Evolutionary conservation across 495 filamentous ascomycete genomes (phyloP).

Genomic region (Oidiodendron maius): DNA sequence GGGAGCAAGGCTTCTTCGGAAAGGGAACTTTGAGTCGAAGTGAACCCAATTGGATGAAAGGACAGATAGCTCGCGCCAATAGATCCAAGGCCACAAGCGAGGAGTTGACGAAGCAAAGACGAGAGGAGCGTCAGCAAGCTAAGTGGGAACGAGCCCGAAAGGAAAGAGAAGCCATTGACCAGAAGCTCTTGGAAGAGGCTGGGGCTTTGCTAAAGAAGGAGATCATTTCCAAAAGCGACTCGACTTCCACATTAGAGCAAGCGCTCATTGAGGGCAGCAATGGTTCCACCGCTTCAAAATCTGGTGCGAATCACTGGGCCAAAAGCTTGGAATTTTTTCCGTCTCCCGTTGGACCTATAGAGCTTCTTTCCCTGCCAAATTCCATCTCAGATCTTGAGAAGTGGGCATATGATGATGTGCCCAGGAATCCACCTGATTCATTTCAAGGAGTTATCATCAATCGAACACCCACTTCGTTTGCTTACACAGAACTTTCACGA

Average conservation of each 20-base stretch:
- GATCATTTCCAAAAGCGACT: not conserved
- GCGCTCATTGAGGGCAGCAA: not conserved
- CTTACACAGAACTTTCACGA: too few relatives aligned
- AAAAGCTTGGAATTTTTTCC: not conserved
- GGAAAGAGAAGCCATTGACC: constrained; percentile 73
- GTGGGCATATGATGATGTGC: not conserved
- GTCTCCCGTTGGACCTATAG: constrained; percentile 30
- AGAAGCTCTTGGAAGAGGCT: constrained; percentile 59
- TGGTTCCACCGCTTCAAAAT: not conserved
- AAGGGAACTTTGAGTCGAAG: constrained; percentile 89
- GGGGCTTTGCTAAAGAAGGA: constrained; percentile 21
- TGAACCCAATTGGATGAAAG: constrained; percentile 86
- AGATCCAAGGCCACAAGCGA: constrained; percentile 61
- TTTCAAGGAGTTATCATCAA: not conserved
- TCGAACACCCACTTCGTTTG: not conserved
- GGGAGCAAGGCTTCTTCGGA: constrained; percentile 95
- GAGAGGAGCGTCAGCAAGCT: constrained; percentile 72
- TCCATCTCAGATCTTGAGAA: constrained; percentile 12
- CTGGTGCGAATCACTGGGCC: not conserved
- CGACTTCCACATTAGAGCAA: not conserved
- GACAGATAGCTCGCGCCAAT: constrained; percentile 68
- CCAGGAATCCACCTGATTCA: constrained; percentile 23
- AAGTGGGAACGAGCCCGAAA: constrained; percentile 87
- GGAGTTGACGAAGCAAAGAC: constrained; percentile 67
- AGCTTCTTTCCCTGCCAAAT: constrained; percentile 33